Base-by-base conservation (phyloP, 164 flowering plant species). In the grape (Vitis vinifera) region DNA sequence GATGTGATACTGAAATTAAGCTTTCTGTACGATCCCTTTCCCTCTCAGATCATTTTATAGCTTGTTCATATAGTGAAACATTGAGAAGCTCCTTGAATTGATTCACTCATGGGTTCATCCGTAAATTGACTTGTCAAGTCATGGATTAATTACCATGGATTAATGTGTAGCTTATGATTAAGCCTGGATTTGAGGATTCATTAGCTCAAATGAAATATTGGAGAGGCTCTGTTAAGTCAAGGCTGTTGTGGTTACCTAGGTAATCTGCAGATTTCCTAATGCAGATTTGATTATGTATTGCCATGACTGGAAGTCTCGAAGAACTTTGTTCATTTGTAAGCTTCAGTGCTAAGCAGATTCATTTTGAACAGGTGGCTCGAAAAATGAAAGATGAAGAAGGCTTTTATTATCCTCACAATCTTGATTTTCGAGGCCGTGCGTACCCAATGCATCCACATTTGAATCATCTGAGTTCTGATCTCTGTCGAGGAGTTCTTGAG, bases 381-480 rank as follows among this genome's bases (percentile, higher is more conserved):
- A 90, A 86, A 76, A 80, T 95, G 96, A 91, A 83, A 81, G 90
- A 92, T 37, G 99, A 95, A 75, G 97, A 91, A 77, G 95, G 98
- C 12, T 95, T 95, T 80, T 95, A 84, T 66, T 95, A 91, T 77
- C 99, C 99, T 49, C 99, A 95, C 76, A 95, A 93, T 83, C 86
- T 95, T 58, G 99, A 95, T 76, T 95, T 95, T 52, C 86, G 99
- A 63, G 99, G 99, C 31, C 92, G 99, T 74, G 99, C 99, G 30
- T 95, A 95, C 60, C 99, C 99, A 13, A 92, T 95, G 97, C 99
- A 92, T 77, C 84, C 99, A 71, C 96, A 95, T 79, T 75, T 95
- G 76, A 95, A 89, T 81, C 97, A 95, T 81, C 80, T 92, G 16
- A 87, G 88, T 71, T 95, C 99, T 56, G 99, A 95, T 82, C 85